Conservation (phyloP, 202 grass and related monocot genomes). For the Hordeum pubiflorum region DNA sequence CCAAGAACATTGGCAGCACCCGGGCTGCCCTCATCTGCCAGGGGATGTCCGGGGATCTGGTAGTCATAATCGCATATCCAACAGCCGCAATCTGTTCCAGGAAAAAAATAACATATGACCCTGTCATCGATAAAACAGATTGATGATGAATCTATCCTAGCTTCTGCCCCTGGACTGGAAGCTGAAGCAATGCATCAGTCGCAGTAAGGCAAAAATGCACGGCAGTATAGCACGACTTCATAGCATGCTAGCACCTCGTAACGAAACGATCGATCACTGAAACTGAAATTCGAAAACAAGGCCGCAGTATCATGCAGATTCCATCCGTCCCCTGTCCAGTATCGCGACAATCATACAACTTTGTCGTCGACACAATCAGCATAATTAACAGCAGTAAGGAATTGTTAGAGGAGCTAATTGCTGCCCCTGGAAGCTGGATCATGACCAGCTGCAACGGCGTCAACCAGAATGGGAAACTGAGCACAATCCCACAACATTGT, state of each 20-base stretch:
- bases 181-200: neutral
- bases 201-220: neutral
- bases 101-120: neutral
- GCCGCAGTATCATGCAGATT: neutral
- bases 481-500: neutral
- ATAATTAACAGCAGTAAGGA: neutral
- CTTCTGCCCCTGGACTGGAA: neutral
- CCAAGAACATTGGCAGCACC: constrained; percentile 62
- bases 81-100: constrained; percentile 49
- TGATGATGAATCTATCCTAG: neutral
- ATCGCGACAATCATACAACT: neutral
- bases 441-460: no score
- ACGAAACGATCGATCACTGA: neutral
- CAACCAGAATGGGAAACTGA: neutral
- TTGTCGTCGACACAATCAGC: neutral
- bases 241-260: neutral
- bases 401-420: neutral
- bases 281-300: neutral
- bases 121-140: neutral
- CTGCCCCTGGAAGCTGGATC: neutral
- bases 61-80: constrained; percentile 59
- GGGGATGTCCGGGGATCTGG: constrained; percentile 52
- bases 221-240: neutral
- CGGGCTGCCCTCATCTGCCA: constrained; percentile 58
- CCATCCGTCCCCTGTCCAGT: neutral